These are phyloP conservation scores for Chytriomyces hyalinus DNA, from an alignment of 192 early-diverging fungal species.

Conservation along the genomic window DNA sequence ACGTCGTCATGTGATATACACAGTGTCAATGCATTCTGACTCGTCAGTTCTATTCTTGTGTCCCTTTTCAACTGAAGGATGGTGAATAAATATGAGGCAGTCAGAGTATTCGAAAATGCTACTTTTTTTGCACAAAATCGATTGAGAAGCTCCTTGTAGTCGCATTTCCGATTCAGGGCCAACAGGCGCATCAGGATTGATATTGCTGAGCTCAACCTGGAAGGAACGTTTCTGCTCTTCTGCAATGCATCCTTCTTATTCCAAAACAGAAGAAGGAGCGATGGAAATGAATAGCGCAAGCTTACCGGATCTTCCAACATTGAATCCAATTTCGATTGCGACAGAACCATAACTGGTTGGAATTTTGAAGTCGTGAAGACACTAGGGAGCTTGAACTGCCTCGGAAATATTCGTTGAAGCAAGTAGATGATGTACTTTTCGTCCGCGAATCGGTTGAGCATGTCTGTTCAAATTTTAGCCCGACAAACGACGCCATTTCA, in stretches of 20 bases:
- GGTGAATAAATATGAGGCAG: not conserved
- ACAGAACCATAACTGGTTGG: not conserved
- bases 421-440: not conserved
- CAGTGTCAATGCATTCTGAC: conserved; percentile 2
- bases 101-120: not conserved
- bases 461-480: not conserved
- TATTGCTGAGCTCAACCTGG: conserved; percentile 32
- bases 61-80: not conserved
- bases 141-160: conserved; percentile 41
- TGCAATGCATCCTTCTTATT: not conserved
- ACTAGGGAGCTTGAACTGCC: conserved; percentile 8
- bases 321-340: conserved; percentile 5
- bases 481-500: not conserved
- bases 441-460: conserved; percentile 6
- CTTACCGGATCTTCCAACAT: not conserved
- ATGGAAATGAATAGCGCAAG: not conserved
- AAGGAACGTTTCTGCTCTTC: conserved; percentile 11
- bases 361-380: conserved; percentile 17
- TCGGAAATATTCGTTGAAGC: conserved; percentile 17
- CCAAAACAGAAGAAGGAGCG: not conserved
- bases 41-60: not conserved
- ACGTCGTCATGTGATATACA: conserved; percentile 24
- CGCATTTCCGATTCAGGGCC: conserved; percentile 31
- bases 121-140: conserved; percentile 36
- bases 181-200: conserved; percentile 30